Base-by-base conservation (phyloP, 768 basidiomycete species). In the Mycena sanguinolenta region DNA sequence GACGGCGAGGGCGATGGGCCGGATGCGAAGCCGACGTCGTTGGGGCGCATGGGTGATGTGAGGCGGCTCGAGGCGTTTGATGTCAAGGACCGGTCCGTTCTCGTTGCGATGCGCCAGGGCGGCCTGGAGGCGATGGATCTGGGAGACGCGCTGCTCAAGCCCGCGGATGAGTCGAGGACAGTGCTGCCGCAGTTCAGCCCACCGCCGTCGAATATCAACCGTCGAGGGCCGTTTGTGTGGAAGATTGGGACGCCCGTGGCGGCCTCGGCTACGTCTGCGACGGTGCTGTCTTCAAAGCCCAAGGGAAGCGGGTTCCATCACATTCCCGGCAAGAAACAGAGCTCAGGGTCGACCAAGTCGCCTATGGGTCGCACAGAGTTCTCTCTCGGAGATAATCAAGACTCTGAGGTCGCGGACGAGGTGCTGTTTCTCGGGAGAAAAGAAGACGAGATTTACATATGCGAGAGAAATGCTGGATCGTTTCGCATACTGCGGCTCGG, bases 41-140 rank as follows among this genome's bases (percentile, higher is more conserved):
- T 75, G 2, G 82, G 86, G 17, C 87, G 88, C 61, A 89, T 96
- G 84, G 95, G 95, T 19, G 95, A 96, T 74, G 86, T 96, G 46
- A 94, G 92, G 79, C 90, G 92, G 13, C 75, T 96, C 27, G 95
- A 96, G 79, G 91, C 94, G 3, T 92, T 96, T 66, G 94, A 95
- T 76, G 85, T 94, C 46, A 83, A 87, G 55, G 88, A 92, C 71
- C 88, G 92, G 23, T 90, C 95, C 7, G 88, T 96, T 13, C 84
- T 96, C 6, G 91, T 96, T 38, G 95, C 95, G 19, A 88, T 96
- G 89, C 90, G 95, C 25, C 94, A 94, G 78, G 94, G 94, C 36
- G 95, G 95, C 3, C 79, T 96, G 42, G 95, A 96, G 75, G 94
- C 88, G 0, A 90, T 95, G 34, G 92, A 95, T 74, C 83, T 95